phyloP scores from a whole-genome alignment of 139 green algal genomes.

The Chlamydomonas eustigma region DNA sequence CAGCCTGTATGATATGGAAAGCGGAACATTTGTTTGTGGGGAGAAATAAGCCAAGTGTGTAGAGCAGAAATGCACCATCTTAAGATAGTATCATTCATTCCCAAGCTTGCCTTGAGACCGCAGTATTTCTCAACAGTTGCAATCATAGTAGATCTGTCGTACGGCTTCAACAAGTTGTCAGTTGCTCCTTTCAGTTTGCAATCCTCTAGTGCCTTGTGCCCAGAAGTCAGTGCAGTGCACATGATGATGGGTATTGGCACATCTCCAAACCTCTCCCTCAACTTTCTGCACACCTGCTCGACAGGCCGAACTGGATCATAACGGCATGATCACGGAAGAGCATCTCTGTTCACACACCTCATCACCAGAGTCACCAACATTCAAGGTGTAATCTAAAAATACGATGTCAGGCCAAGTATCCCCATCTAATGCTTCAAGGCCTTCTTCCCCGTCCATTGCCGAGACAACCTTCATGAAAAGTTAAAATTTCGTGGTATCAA shows the following conservation, averaged over 20 bases:
- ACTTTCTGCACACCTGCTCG: constrained; percentile 8
- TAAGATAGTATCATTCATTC: constrained; percentile 1
- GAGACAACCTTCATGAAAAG: constrained; percentile 22
- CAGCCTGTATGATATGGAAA: too few relatives aligned
- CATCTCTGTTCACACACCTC: constrained; percentile 7
- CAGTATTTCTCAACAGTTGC: constrained; percentile 27
- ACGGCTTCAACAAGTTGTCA: constrained; percentile 39
- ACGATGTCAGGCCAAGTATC: constrained; percentile 37
- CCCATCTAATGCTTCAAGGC: constrained; percentile 15
- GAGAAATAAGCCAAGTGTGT: too few relatives aligned
- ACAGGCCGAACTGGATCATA: background rate
- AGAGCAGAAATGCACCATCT: too few relatives aligned
- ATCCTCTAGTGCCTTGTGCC: constrained; percentile 20
- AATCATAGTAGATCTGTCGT: constrained; percentile 28
- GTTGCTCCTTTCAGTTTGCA: constrained; percentile 23
- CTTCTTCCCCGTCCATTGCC: constrained; percentile 29
- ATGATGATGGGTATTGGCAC: constrained; percentile 36
- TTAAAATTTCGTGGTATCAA: too few relatives aligned
- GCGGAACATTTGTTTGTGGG: too few relatives aligned
- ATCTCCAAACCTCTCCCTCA: constrained; percentile 17
- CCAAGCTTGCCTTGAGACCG: constrained; percentile 23
- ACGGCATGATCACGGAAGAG: background rate
- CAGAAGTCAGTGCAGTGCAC: constrained; percentile 41
- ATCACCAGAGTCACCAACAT: constrained; percentile 33
- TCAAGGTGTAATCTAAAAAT: constrained; percentile 40